Evolutionary conservation across 495 filamentous ascomycete genomes (phyloP).

Genomic region (Sphaerosporella brunnea): DNA sequence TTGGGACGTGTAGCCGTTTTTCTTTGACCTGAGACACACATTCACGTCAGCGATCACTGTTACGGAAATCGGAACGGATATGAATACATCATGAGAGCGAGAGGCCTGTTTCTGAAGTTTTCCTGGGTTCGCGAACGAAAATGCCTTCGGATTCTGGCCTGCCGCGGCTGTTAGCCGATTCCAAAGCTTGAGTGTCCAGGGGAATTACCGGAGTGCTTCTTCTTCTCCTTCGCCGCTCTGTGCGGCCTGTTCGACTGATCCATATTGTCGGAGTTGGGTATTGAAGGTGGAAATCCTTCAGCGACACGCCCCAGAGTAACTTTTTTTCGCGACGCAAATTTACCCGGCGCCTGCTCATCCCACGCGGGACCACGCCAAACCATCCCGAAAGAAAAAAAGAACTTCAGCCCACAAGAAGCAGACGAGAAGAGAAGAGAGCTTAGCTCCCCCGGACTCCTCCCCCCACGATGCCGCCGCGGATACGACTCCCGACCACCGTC

Average conservation of each 20-base stretch:
- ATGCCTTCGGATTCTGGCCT: conserved; percentile 83
- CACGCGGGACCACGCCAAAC: not conserved
- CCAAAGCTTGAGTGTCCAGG: no score
- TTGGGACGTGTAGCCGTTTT: conserved; percentile 85
- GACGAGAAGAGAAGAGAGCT: no score
- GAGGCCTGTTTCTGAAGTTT: conserved; percentile 68
- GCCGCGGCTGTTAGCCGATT: conserved; percentile 12
- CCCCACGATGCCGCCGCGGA: not conserved
- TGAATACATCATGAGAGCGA: conserved; percentile 71
- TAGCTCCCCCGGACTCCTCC: not conserved
- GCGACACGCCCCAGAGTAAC: not conserved
- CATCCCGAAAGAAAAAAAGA: not conserved
- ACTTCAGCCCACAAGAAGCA: no score
- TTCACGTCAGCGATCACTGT: not conserved
- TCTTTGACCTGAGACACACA: conserved; percentile 54
- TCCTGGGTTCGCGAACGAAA: conserved; percentile 69
- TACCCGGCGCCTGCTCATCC: not conserved
- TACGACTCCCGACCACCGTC: not conserved
- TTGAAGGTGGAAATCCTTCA: no score
- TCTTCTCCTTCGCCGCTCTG: conserved; percentile 67
- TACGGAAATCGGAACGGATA: not conserved
- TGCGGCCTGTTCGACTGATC: conserved; percentile 73
- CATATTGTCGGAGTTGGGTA: no score
- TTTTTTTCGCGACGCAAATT: conserved; percentile 3
- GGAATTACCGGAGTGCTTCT: conserved; percentile 44